Percentiles rank a stretch among this genome's conserved stretches.
These are phyloP conservation scores for Sutorius eximius DNA, from an alignment of 1,284 basidiomycete species.

Conservation along the genomic window DNA sequence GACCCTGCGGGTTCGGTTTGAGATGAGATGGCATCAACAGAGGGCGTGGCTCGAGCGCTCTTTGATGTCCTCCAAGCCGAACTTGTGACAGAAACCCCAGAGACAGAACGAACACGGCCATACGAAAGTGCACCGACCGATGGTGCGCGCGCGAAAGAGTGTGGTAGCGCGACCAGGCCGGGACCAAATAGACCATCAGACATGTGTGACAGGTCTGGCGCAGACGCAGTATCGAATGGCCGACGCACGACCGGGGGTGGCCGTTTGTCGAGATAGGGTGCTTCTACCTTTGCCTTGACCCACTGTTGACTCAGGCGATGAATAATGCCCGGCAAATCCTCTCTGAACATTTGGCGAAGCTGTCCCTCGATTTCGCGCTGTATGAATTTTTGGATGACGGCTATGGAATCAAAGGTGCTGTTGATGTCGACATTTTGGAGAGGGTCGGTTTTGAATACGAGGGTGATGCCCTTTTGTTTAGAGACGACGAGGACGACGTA, in stretches of 20 bases:
- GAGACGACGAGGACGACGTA: slow-evolving; percentile 98
- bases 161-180: slow-evolving; percentile 11
- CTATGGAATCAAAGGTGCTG: slow-evolving; percentile 97
- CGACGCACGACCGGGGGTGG: slow-evolving; percentile 38
- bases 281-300: slow-evolving; percentile 85
- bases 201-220: slow-evolving; percentile 23
- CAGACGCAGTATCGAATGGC: slow-evolving; percentile 32
- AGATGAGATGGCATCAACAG: slow-evolving; percentile 25
- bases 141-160: slow-evolving; percentile 13
- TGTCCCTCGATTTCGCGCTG: slow-evolving; percentile 97
- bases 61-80: slow-evolving; percentile 28
- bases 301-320: slow-evolving; percentile 95
- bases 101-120: slow-evolving; percentile 24
- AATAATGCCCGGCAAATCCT: slow-evolving; percentile 96
- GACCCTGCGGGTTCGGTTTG: slow-evolving; percentile 47
- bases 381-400: slow-evolving; percentile 95
- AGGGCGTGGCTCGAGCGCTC: slow-evolving; percentile 20
- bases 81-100: slow-evolving; percentile 39
- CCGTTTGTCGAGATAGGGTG: slow-evolving; percentile 66
- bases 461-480: slow-evolving; percentile 95
- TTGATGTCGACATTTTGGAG: slow-evolving; percentile 97
- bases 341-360: slow-evolving; percentile 96
- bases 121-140: slow-evolving; percentile 25
- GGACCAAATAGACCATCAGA: slow-evolving; percentile 13
- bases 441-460: slow-evolving; percentile 99